Evolutionary conservation across 148 eudicot genomes (phyloP).

Genomic region (Fagopyrum tataricum): DNA sequence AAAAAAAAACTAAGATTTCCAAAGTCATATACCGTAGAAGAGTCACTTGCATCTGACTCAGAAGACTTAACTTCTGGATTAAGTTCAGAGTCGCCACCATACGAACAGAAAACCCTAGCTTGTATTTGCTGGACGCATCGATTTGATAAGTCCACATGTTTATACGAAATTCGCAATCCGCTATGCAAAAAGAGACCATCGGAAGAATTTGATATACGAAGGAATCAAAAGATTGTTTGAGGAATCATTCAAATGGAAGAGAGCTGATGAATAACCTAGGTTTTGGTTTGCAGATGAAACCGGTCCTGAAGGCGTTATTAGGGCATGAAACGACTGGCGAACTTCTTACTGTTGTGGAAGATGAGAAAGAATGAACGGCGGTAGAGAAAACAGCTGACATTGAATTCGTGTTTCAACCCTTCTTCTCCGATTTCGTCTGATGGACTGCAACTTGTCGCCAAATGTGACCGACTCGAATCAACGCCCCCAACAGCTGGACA

Average conservation of each 20-base stretch:
- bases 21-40: conserved; percentile 1
- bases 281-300: conserved; percentile 1
- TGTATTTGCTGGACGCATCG: not conserved
- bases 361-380: not conserved
- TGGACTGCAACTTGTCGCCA: not conserved
- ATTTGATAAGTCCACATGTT: not conserved
- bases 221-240: not conserved
- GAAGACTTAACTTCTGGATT: not conserved
- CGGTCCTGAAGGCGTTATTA: not conserved
- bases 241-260: not conserved
- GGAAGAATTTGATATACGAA: not conserved
- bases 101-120: not conserved
- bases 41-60: not conserved
- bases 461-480: not conserved
- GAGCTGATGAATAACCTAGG: conserved; percentile 8
- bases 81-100: conserved; percentile 4
- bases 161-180: conserved; percentile 4
- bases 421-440: not conserved
- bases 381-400: conserved; percentile 6
- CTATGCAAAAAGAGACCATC: not conserved
- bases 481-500: not conserved
- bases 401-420: not conserved
- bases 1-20: not conserved
- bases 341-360: not conserved
- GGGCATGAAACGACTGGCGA: not conserved